These are phyloP conservation scores for Mycena latifolia DNA, from an alignment of 768 basidiomycete genomes.

Conservation along the genomic window DNA sequence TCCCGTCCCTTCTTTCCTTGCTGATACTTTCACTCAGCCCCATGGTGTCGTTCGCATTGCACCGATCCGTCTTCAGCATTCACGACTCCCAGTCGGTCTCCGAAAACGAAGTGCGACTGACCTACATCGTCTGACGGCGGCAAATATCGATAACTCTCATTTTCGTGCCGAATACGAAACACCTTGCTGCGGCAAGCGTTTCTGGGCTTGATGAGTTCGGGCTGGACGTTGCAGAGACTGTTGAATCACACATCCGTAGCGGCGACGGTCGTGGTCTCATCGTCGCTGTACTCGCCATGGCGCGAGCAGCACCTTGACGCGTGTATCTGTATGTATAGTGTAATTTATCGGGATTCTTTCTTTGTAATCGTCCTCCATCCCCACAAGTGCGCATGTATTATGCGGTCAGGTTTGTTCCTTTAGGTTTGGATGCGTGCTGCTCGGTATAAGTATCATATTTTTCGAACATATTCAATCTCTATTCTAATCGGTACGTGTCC, in stretches of 20 bases:
- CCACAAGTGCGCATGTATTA: no score
- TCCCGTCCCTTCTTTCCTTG: background rate
- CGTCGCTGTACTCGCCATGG: slow-evolving; percentile 67
- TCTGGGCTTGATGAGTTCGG: slow-evolving; percentile 63
- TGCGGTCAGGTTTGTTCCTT: no score
- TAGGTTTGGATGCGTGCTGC: no score
- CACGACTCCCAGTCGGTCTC: slow-evolving; percentile 69
- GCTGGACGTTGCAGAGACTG: slow-evolving; percentile 67
- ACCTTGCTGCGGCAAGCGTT: slow-evolving; percentile 71
- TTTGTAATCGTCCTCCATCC: no score
- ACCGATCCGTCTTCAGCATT: slow-evolving; percentile 72
- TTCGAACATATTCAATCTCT: no score
- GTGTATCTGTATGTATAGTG: background rate
- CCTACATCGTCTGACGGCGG: slow-evolving; percentile 64
- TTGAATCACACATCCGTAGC: slow-evolving; percentile 71
- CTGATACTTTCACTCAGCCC: slow-evolving; percentile 58
- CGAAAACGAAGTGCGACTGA: slow-evolving; percentile 83
- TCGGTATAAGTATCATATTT: no score
- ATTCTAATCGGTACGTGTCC: no score
- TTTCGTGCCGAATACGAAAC: slow-evolving; percentile 78
- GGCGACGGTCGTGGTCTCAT: slow-evolving; percentile 77
- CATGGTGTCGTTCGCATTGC: slow-evolving; percentile 73
- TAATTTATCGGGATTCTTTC: background rate
- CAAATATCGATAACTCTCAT: slow-evolving; percentile 68
- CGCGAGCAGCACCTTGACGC: slow-evolving; percentile 40